Percentiles rank a stretch among this genome's conserved stretches.
phyloP scores from a whole-genome alignment of 176 grass and related monocot genomes.

The Eragrostis curvula region DNA sequence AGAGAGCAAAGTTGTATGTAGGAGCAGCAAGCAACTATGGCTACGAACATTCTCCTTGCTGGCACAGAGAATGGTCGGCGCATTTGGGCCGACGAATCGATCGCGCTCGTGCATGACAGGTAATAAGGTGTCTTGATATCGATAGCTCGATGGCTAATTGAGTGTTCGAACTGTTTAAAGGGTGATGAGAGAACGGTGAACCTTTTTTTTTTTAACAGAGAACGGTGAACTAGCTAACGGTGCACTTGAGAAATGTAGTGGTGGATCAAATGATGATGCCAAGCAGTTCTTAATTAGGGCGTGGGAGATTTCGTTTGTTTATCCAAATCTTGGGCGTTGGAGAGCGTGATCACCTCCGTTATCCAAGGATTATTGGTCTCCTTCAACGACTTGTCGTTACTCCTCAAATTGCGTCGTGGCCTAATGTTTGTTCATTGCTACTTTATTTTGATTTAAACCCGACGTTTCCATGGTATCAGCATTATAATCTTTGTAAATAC shows the following conservation, averaged over 20 bases:
- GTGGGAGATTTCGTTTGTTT: constrained; percentile 19
- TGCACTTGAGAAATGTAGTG: background rate
- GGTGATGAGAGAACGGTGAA: constrained; percentile 11
- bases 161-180: background rate
- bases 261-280: background rate
- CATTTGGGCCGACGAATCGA: constrained; percentile 19
- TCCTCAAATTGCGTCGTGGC: constrained; percentile 13
- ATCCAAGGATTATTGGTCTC: background rate
- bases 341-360: constrained; percentile 7
- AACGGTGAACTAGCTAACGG: constrained; percentile 24
- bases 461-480: too few relatives aligned
- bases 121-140: constrained; percentile 1
- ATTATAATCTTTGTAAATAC: too few relatives aligned
- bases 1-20: constrained; percentile 2
- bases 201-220: too few relatives aligned
- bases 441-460: too few relatives aligned
- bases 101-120: constrained; percentile 45
- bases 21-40: background rate
- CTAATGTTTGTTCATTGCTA: background rate
- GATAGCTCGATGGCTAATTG: background rate
- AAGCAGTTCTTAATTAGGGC: background rate
- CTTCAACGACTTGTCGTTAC: background rate
- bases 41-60: constrained; percentile 52
- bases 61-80: constrained; percentile 27
- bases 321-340: background rate